Evolutionary conservation across 768 basidiomycete genomes (phyloP), one percentile per base, ranked within the genome.

Genomic region (Termitomyces titanicus): DNA sequence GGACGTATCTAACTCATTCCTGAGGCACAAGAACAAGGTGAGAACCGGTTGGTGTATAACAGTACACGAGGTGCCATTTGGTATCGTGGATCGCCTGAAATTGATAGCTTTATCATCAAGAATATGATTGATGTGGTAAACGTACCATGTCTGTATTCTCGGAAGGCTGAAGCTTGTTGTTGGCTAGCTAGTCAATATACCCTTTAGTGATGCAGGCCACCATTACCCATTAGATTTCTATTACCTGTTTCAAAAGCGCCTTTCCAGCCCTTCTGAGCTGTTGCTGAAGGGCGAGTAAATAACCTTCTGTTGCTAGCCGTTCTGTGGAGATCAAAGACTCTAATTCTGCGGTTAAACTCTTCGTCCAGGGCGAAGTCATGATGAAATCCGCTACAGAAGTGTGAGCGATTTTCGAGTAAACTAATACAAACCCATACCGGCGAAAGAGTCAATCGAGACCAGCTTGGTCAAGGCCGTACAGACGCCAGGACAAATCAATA

Each of bases 311-410:
- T 33, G 51, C 33, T 8, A 53, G 35, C 25, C 45, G 40, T 11
- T 63, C 62, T 20, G 53, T 45, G 18, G 54, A 56, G 11, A 65
- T 43, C 24, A 80, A 46, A 3, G 58, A 59, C 52, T 61, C 67
- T 57, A 88, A 60, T 42, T 73, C 69, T 7, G 66, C 64, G 49
- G 64, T 65, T 33, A 89, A 66, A 27, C 69, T 76, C 17, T 68
- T 63, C 2, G 82, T 79, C 80, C 84, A 85, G 3, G 81, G 80
- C 15, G 82, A 81, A 38, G 63, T 65, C 15, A 63, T 57, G 46
- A 70, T 64, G 47, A 66, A 70, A 25, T 59, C 61, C 20, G 54
- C 72, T 74, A 22, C n/a, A 33, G 11, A 54, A 25, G 10, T 37
- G 18, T 52, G 17, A 52, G 43, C 34, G 31, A 45, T 22, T 35